A percentile compares a stretch with the other conserved stretches of the same genome.
These are phyloP conservation scores for Candida nitratophila DNA, from an alignment of 805 yeast species.

Conservation along the genomic window DNA sequence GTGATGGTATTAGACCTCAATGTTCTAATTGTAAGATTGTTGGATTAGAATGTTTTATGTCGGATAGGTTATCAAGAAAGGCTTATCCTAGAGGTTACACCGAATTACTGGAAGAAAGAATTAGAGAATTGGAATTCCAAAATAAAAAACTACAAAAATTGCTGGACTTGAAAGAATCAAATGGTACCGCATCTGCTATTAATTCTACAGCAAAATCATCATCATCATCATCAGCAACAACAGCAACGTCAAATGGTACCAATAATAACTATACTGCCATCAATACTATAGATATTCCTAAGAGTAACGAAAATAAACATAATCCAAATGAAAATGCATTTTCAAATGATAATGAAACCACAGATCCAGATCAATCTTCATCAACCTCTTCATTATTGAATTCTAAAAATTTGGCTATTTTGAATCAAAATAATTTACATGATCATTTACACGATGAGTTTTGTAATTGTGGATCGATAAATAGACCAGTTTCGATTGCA, in stretches of 20 bases:
- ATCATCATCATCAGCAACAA: too few relatives aligned
- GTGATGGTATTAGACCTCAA: constrained; percentile 69
- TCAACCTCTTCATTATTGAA: constrained; percentile 13
- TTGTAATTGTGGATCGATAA: constrained; percentile 52
- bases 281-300: background rate
- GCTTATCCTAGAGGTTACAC: constrained; percentile 93
- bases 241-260: background rate
- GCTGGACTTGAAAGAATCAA: constrained; percentile 48
- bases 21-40: constrained; percentile 81
- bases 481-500: constrained; percentile 59
- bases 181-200: too few relatives aligned
- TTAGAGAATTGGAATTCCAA: constrained; percentile 80
- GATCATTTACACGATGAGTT: constrained; percentile 40
- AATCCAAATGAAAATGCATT: too few relatives aligned
- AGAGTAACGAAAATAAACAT: background rate
- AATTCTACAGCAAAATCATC: too few relatives aligned
- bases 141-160: constrained; percentile 62
- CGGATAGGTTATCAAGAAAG: constrained; percentile 76
- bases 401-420: constrained; percentile 22
- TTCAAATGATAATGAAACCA: constrained; percentile 6
- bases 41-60: constrained; percentile 83
- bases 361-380: background rate
- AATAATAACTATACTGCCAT: too few relatives aligned
- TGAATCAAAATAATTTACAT: constrained; percentile 23
- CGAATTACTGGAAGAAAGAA: constrained; percentile 79